phyloP scores from a whole-genome alignment of 2,329 filamentous ascomycete species.

The Boeremia lycopersici region DNA sequence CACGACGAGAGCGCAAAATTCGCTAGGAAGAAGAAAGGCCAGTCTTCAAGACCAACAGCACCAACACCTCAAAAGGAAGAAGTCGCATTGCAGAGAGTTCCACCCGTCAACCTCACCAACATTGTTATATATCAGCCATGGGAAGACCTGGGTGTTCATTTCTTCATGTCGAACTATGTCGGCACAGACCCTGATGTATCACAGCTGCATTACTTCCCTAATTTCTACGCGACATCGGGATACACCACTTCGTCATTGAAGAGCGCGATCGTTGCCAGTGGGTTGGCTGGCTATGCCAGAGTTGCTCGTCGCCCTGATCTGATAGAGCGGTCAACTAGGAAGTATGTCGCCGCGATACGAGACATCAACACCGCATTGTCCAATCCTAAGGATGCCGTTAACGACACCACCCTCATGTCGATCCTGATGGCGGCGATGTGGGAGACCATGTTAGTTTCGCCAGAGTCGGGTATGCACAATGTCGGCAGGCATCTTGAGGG shows the following conservation, averaged over 20 bases:
- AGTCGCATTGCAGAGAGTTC: neutral
- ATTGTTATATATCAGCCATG: conserved; percentile 32
- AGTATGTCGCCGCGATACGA: conserved; percentile 31
- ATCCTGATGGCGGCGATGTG: conserved; percentile 37
- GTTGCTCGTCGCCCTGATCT: conserved; percentile 21
- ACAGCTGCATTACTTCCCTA: conserved; percentile 33
- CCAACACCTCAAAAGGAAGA: neutral
- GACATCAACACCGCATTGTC: conserved; percentile 30
- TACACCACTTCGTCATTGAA: conserved; percentile 22
- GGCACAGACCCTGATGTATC: conserved; percentile 27
- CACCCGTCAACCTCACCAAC: conserved; percentile 22
- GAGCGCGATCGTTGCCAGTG: conserved; percentile 31
- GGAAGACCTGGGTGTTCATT: conserved; percentile 34
- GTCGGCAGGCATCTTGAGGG: conserved; percentile 36
- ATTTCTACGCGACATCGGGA: conserved; percentile 25
- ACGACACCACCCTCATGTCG: conserved; percentile 31
- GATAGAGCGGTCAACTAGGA: conserved; percentile 22
- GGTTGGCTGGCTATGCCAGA: conserved; percentile 33
- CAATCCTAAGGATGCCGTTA: conserved; percentile 11
- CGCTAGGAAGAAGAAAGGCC: conserved; percentile 21
- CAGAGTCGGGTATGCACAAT: conserved; percentile 25
- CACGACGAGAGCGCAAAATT: conserved; percentile 35
- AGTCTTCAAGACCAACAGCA: neutral
- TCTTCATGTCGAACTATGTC: conserved; percentile 39
- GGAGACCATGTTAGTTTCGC: conserved; percentile 32